Evolutionary conservation across 208 protist genomes (phyloP), one percentile per base, ranked within the genome.

Genomic region (Acanthamoeba royreba): DNA sequence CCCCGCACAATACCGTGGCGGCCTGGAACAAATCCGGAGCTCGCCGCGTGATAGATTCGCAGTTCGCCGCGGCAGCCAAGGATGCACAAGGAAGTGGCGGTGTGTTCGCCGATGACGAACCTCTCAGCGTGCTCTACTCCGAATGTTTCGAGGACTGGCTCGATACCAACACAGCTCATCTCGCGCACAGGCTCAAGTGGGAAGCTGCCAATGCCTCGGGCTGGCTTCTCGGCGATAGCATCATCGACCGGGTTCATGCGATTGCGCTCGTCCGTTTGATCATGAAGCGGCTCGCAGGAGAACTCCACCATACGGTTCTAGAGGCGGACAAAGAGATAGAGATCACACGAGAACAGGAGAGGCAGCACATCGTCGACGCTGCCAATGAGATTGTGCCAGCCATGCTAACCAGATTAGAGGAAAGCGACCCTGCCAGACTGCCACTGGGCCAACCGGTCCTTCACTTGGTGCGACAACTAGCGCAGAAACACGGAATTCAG

Each of bases 101-200:
- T 19, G 19, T 55, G 13, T 25, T 35, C 7, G 47, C 47, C 28
- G 77, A 86, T 43, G 77, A 86, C 28, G n/a, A 47, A 43, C 47
- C 45, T 19, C 77, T 86, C n/a, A 28, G 28, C 25, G 77, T 86
- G 45, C 42, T 86, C 45, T 86, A 86, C 35, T 33, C 40, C 17
- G 77, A 86, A 22, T 47, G 45, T 28, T 86, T 58, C 28, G 77
- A 86, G 77, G 77, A 86, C 77, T 86, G 77, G 77, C 77, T 86
- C 7, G 45, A 86, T 9, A 9, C 22, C 11, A 0, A 13, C 4
- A 2, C 47, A 33, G 42, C 28, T 8, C 77, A 31, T 17, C 22
- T 33, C 9, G 47, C 77, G 13, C 42, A 58, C n/a, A 25, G 22
- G n/a, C 42, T 55, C 42, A 55, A 47, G 47, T n/a, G 52, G 22